phyloP scores from a whole-genome alignment of 2,329 filamentous ascomycete species.

The Zymoseptoria passerinii region DNA sequence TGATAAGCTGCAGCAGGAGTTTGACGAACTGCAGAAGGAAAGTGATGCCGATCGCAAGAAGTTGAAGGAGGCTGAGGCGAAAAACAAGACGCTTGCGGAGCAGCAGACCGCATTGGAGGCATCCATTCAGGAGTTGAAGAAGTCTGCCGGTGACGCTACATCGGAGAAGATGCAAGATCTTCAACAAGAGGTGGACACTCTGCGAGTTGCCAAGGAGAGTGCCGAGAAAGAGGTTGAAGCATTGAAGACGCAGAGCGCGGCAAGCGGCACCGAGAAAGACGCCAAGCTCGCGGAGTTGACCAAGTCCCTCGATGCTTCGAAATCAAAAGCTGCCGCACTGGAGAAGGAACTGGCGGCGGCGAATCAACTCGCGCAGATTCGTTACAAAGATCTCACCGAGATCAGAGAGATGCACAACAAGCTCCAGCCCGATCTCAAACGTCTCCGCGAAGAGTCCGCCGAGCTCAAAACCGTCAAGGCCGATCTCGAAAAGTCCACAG shows the following conservation, averaged over 20 bases:
- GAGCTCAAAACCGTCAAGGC: slow-evolving; percentile 67
- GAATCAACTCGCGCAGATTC: slow-evolving; percentile 73
- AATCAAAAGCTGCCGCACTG: slow-evolving; percentile 58
- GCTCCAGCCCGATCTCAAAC: slow-evolving; percentile 75
- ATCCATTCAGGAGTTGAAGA: slow-evolving; percentile 48
- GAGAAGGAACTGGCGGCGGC: slow-evolving; percentile 80
- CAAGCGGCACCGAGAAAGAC: slow-evolving; percentile 41
- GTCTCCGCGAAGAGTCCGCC: slow-evolving; percentile 65
- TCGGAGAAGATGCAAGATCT: slow-evolving; percentile 53
- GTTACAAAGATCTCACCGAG: slow-evolving; percentile 82
- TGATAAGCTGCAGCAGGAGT: slow-evolving; percentile 20
- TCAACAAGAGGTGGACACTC: slow-evolving; percentile 49
- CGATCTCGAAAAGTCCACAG: slow-evolving; percentile 55
- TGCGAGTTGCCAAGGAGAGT: slow-evolving; percentile 56
- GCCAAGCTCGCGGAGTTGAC: slow-evolving; percentile 50
- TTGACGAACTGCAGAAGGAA: slow-evolving; percentile 20
- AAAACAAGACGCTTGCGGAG: slow-evolving; percentile 17
- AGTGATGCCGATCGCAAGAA: slow-evolving; percentile 13
- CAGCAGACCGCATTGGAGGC: slow-evolving; percentile 47
- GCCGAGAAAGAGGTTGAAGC: slow-evolving; percentile 63
- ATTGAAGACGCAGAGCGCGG: slow-evolving; percentile 42
- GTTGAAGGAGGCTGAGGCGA: slow-evolving; percentile 23
- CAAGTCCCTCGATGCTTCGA: slow-evolving; percentile 62
- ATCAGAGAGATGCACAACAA: slow-evolving; percentile 73
- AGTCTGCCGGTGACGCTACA: slow-evolving; percentile 3